These are phyloP conservation scores for Centaurea solstitialis DNA, from an alignment of 129 eudicot genomes.

Conservation along the genomic window DNA sequence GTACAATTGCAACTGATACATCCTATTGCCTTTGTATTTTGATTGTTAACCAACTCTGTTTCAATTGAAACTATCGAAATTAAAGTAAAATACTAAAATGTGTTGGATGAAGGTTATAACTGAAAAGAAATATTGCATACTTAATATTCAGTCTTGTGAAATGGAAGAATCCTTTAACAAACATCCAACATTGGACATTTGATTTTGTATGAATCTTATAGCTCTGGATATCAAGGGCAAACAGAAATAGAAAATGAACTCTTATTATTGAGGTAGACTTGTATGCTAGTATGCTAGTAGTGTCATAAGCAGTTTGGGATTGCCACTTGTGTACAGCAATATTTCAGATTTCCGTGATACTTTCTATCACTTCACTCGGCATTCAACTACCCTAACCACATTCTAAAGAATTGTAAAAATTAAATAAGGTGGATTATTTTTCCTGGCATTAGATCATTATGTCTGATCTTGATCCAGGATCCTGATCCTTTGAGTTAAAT, in stretches of 20 bases:
- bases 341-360: slow-evolving; percentile 8
- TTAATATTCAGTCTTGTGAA: not conserved
- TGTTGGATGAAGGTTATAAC: not conserved
- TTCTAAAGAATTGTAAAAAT: not conserved
- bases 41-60: not conserved
- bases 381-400: not conserved
- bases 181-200: not conserved
- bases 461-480: not conserved
- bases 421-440: not conserved
- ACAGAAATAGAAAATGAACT: not conserved
- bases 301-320: slow-evolving; percentile 2
- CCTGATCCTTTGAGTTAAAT: not conserved
- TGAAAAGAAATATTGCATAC: not conserved
- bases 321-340: slow-evolving; percentile 9
- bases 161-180: not conserved
- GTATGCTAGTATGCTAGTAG: slow-evolving; percentile 12
- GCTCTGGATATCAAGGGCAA: not conserved
- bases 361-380: not conserved
- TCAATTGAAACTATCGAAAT: not conserved
- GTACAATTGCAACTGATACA: not conserved
- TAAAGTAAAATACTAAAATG: not conserved
- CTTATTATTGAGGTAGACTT: not conserved
- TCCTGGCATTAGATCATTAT: not conserved
- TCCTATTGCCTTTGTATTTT: not conserved
- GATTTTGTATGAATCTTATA: not conserved